phyloP scores from a whole-genome alignment of 1,139 yeast genomes.

The Chernovozyma aurita region DNA sequence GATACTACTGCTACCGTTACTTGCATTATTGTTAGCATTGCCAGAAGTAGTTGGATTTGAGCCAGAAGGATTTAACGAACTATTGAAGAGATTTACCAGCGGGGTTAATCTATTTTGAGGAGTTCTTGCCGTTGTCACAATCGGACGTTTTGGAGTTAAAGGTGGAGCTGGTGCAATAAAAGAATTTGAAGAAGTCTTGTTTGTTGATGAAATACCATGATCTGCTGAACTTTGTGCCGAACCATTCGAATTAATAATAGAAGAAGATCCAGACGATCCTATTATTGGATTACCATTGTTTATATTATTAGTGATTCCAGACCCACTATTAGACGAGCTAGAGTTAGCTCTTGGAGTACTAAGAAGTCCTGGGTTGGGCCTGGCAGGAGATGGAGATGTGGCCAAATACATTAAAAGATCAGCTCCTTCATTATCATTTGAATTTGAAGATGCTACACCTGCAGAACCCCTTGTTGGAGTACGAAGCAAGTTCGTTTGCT shows the following conservation, averaged over 20 bases:
- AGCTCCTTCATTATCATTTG: constrained; percentile 72
- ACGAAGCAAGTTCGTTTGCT: constrained; percentile 9
- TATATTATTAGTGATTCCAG: no score
- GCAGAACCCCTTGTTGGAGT: constrained; percentile 34
- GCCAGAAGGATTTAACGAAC: constrained; percentile 1
- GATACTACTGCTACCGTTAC: constrained; percentile 10
- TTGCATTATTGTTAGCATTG: constrained; percentile 10
- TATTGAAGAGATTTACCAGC: constrained; percentile 30
- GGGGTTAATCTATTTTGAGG: constrained; percentile 46
- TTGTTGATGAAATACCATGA: neutral
- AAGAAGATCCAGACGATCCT: neutral
- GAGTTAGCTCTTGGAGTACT: constrained; percentile 22
- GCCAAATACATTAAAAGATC: constrained; percentile 78
- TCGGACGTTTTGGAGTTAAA: constrained; percentile 42
- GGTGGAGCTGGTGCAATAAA: constrained; percentile 44
- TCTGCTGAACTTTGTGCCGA: constrained; percentile 1
- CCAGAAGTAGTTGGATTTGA: constrained; percentile 7
- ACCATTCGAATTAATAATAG: neutral
- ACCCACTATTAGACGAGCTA: neutral
- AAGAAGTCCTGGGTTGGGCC: constrained; percentile 21
- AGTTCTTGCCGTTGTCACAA: constrained; percentile 26
- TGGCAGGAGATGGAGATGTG: constrained; percentile 78
- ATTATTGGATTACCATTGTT: neutral
- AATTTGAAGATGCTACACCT: constrained; percentile 11
- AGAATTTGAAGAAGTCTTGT: neutral